Conservation (phyloP, 495 filamentous ascomycete genomes). For the Terfezia claveryi region DNA sequence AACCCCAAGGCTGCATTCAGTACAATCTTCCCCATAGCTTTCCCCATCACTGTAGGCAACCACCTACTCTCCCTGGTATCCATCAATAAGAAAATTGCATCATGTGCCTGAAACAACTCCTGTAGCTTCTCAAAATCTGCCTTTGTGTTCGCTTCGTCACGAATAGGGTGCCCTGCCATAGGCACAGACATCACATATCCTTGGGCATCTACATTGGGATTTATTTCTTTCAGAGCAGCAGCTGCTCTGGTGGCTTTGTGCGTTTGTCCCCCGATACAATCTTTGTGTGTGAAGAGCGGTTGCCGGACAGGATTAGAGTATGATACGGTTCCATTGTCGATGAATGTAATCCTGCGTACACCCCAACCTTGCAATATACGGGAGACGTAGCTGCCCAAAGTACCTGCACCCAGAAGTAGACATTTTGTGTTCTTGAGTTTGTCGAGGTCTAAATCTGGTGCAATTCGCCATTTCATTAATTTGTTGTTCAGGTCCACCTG, state of each 20-base stretch:
- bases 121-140: conserved; percentile 54
- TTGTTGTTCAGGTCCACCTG: conserved; percentile 96
- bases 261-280: conserved; percentile 67
- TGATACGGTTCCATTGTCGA: conserved; percentile 82
- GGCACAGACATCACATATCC: conserved; percentile 70
- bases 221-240: conserved; percentile 61
- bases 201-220: conserved; percentile 62
- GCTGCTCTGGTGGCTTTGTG: conserved; percentile 69
- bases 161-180: conserved; percentile 80
- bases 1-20: conserved; percentile 93
- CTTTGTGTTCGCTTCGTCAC: conserved; percentile 41
- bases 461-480: conserved; percentile 95
- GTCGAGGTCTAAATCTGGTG: conserved; percentile 68
- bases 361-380: conserved; percentile 88
- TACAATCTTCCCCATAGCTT: conserved; percentile 76
- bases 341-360: conserved; percentile 85
- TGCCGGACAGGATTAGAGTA: conserved; percentile 97
- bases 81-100: conserved; percentile 88
- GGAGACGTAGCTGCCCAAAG: conserved; percentile 79
- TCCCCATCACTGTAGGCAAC: conserved; percentile 95
- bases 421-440: conserved; percentile 79
- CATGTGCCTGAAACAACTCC: conserved; percentile 60
- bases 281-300: conserved; percentile 70
- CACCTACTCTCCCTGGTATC: conserved; percentile 86
- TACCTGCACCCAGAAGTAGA: conserved; percentile 83